Base-by-base conservation (phyloP, 2,329 filamentous ascomycete genomes). In the Ophiostoma sp. region DNA sequence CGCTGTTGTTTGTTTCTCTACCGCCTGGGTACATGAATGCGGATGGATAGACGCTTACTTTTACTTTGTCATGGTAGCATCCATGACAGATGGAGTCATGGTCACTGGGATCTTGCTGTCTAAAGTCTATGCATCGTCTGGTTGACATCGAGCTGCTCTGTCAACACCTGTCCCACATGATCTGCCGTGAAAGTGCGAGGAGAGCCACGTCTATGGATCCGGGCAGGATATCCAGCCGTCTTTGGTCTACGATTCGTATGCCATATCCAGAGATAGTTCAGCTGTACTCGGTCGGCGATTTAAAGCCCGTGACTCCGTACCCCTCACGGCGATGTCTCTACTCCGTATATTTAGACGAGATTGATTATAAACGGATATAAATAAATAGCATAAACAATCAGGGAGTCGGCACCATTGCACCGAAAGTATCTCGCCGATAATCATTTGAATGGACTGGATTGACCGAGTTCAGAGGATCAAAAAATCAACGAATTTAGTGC, bases 21-120 rank as follows among this genome's bases (percentile, higher is more conserved):
- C 49, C 9, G 49, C 27, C 49, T 55, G 49, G 49, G n/a, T 55
- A 36, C n/a, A 55, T 55, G 49, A 9, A 55, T 55, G 49, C 49
- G 49, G 49, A 36, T 18, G 27, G 27, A 27, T 27, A 27, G 27
- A 27, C 27, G 27, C 27, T 27, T 27, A 27, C 27, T 27, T 27
- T 27, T 27, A 27, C 27, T 27, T 27, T 27, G 27, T 27, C 27
- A 27, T 1, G 27, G 27, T 27, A 1, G 27, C 27, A 18, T 55
- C 18, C 7, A 4, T 27, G n/a, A 18, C 18, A 27, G n/a, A 18
- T 55, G n/a, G n/a, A 55, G n/a, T 27, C n/a, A 27, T 55, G n/a
- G 9, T 55, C 49, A 18, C n/a, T n/a, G 27, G 14, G n/a, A 52
- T n/a, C 49, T 49, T 52, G 49, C 7, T 18, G 49, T 27, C n/a